A percentile compares a stretch with the other conserved stretches of the same genome.
Conservation (phyloP, 176 grass and related monocot species). For the Eleusine indica region DNA sequence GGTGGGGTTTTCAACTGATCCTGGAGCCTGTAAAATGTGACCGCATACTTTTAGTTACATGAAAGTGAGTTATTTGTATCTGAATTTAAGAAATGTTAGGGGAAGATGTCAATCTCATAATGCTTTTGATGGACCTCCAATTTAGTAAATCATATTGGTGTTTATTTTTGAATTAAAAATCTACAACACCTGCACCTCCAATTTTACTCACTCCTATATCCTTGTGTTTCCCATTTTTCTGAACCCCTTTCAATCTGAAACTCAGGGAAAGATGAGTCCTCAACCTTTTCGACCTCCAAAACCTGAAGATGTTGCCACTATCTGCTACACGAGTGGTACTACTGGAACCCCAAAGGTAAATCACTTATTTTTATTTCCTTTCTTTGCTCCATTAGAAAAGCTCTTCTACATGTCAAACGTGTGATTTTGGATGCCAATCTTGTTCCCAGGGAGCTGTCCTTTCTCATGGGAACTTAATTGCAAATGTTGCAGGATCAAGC, state of each 20-base stretch:
- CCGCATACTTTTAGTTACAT: neutral
- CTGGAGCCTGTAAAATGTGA: neutral
- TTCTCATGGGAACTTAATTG: slow-evolving; percentile 85
- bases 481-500: slow-evolving; percentile 84
- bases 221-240: neutral
- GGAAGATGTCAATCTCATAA: too few relatives aligned
- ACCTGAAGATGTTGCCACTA: slow-evolving; percentile 89
- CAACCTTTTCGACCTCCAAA: slow-evolving; percentile 78
- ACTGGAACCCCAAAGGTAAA: slow-evolving; percentile 91
- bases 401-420: slow-evolving; percentile 29
- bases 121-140: too few relatives aligned
- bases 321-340: slow-evolving; percentile 98
- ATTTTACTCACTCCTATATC: neutral
- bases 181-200: too few relatives aligned
- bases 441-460: slow-evolving; percentile 82
- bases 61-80: too few relatives aligned
- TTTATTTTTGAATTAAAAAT: too few relatives aligned
- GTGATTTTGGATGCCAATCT: slow-evolving; percentile 31
- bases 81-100: too few relatives aligned
- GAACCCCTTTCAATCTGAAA: slow-evolving; percentile 21
- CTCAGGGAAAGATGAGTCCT: slow-evolving; percentile 70
- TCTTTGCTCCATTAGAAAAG: neutral
- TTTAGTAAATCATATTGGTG: too few relatives aligned
- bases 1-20: slow-evolving; percentile 43
- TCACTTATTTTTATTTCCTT: slow-evolving; percentile 30